These are phyloP conservation scores for Arachnomyces sp. DNA, from an alignment of 2,329 filamentous ascomycete genomes.

Conservation along the genomic window DNA sequence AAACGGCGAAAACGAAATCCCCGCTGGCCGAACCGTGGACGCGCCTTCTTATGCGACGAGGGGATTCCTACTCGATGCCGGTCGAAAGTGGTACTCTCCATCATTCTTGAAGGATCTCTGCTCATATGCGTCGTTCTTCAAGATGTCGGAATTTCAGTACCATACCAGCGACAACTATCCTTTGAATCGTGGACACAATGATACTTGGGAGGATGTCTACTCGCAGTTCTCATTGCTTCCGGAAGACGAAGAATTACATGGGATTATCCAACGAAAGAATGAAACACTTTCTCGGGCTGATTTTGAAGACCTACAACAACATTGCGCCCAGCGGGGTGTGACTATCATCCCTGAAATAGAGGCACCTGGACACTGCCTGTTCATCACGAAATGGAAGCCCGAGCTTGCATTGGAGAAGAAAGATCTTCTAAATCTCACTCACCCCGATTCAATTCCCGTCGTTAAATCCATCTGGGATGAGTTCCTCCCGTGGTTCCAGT, in stretches of 20 bases:
- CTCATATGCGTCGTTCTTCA: conserved; percentile 53
- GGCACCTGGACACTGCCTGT: conserved; percentile 49
- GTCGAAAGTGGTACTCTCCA: conserved; percentile 48
- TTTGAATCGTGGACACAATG: conserved; percentile 39
- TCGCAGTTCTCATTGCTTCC: conserved; percentile 49
- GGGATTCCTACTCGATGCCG: conserved; percentile 47
- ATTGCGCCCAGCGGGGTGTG: conserved; percentile 48
- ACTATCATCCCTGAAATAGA: conserved; percentile 55
- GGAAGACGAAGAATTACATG: conserved; percentile 38
- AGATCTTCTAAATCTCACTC: conserved; percentile 48
- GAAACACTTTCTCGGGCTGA: conserved; percentile 47
- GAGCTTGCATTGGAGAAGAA: conserved; percentile 44
- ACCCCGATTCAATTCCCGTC: conserved; percentile 47
- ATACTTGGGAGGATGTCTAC: conserved; percentile 44
- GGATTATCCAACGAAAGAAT: conserved; percentile 44
- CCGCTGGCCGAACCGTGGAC: conserved; percentile 39
- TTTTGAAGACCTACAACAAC: conserved; percentile 45
- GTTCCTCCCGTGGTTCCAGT: conserved; percentile 45
- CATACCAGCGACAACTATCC: conserved; percentile 53
- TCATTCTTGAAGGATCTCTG: conserved; percentile 51
- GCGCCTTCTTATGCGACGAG: conserved; percentile 44
- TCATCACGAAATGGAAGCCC: conserved; percentile 52
- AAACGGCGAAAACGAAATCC: conserved; percentile 27
- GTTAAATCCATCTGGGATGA: conserved; percentile 46
- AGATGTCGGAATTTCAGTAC: conserved; percentile 51